Base-by-base conservation (phyloP, 2,329 filamentous ascomycete species). In the Calonectria multiphialidica region DNA sequence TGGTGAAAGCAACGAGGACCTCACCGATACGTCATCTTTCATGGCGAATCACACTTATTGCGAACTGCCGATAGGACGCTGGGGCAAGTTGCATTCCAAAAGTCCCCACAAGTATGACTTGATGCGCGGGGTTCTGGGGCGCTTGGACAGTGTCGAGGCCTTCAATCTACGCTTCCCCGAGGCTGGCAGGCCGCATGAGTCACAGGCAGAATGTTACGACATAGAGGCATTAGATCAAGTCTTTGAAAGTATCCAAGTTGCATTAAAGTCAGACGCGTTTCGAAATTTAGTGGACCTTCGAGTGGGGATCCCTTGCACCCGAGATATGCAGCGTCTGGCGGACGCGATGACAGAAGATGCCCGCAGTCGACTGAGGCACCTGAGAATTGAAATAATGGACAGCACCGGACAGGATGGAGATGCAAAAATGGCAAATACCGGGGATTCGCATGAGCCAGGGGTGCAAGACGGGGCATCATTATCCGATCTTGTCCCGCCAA, bases 401-500 rank as follows among this genome's bases (percentile, higher is more conserved):
- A 44, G 25, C 35, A 44, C 35, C 12, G 55, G 23, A 5, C 13
- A 61, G 21, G 35, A 37, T 57, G 35, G 55, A 3, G 21, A 44
- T 28, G 5, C 7, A 6, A 3, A 12, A 13, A 44, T 13, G 0
- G 7, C 12, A 0, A 61, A 61, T 23, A 40, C 37, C 5, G 7
- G 13, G 5, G 9, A 61, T 12, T 5, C 16, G 13, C 0, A 10
- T 15, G 35, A 28, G 13, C 21, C 21, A 7, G 55, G 21, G 1
- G 37, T 42, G 10, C 35, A 25, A 25, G 23, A 61, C 16, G 35
- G 35, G 5, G 23, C 13, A 5, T 42, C 35, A 7, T 1, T 5
- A 0, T 2, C 2, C 2, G n/a, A 15, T 5, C 0, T 3, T 18
- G 2, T 42, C 4, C 5, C 35, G 1, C 35, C 35, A n/a, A 42